phyloP scores from a whole-genome alignment of 23 red algal genomes.

The Gracilaria caudata region DNA sequence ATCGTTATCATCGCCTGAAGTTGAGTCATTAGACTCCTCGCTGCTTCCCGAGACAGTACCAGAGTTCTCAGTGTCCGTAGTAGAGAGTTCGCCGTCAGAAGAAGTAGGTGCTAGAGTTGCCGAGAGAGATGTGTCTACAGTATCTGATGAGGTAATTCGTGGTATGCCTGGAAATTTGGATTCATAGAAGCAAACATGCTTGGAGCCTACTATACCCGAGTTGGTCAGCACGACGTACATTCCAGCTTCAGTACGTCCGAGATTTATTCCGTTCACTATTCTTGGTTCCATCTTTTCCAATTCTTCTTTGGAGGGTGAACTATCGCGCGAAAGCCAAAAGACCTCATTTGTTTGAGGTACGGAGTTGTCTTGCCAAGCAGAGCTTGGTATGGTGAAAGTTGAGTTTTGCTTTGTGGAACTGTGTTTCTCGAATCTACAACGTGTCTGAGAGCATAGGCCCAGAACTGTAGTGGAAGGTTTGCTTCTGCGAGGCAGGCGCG shows the following conservation, averaged over 20 bases:
- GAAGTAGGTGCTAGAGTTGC: neutral
- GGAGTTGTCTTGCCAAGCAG: neutral
- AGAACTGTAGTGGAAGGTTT: neutral
- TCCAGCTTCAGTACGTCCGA: constrained; percentile 5
- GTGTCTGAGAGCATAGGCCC: constrained; percentile 13
- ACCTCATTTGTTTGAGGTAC: constrained; percentile 10
- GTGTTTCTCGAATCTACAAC: constrained; percentile 19
- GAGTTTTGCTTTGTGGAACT: neutral
- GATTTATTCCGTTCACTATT: neutral
- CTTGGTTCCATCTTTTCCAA: neutral
- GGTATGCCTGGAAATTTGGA: neutral
- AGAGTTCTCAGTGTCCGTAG: neutral
- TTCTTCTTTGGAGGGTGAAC: neutral
- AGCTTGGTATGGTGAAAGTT: neutral
- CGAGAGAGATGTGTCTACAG: neutral
- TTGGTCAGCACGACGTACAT: constrained; percentile 19
- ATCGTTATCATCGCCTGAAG: no score
- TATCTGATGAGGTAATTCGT: neutral
- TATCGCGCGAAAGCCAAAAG: neutral
- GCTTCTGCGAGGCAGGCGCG: constrained; percentile 19
- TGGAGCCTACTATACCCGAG: neutral
- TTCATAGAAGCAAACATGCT: constrained; percentile 33
- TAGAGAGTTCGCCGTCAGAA: neutral
- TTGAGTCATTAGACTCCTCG: no score
- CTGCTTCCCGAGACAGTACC: neutral